Evolutionary conservation across 345 rosid genomes (phyloP).

Genomic region (Isatis tinctoria): DNA sequence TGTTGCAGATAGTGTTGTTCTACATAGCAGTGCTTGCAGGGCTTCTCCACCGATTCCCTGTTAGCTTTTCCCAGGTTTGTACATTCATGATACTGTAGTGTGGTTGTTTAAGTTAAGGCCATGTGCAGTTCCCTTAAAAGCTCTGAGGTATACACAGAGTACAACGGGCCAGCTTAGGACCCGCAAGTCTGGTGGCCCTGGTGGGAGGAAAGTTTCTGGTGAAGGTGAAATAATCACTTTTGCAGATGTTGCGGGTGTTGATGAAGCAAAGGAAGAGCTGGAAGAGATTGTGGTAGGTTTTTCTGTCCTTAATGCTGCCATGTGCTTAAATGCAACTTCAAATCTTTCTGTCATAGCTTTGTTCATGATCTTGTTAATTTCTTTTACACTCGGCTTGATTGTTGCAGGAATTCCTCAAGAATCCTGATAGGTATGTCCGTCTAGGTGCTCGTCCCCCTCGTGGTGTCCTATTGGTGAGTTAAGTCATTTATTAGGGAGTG

Average conservation of each 20-base stretch:
- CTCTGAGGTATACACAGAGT: constrained; percentile 40
- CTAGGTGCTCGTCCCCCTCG: constrained; percentile 99
- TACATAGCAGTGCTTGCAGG: constrained; percentile 79
- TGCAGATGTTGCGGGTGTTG: constrained; percentile 97
- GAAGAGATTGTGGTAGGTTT: constrained; percentile 91
- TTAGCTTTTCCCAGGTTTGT: constrained; percentile 72
- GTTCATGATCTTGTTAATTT: constrained; percentile 22
- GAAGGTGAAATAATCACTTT: constrained; percentile 76
- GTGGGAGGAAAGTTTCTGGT: constrained; percentile 53
- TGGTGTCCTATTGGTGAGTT: constrained; percentile 89
- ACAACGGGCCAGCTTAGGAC: constrained; percentile 77
- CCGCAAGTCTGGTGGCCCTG: constrained; percentile 63
- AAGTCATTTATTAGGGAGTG: not conserved
- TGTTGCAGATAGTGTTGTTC: constrained; percentile 72
- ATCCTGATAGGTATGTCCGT: constrained; percentile 73
- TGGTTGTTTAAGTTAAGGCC: not conserved
- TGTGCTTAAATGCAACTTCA: not conserved
- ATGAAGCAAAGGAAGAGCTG: constrained; percentile 98
- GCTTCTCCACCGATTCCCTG: constrained; percentile 64
- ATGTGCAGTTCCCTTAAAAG: not conserved
- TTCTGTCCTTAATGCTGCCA: not conserved
- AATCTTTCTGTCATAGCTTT: not conserved
- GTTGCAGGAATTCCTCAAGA: constrained; percentile 85
- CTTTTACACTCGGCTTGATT: constrained; percentile 26
- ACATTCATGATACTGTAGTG: not conserved